These are phyloP conservation scores for Fusarium camptoceras DNA, from an alignment of 2,329 filamentous ascomycete genomes.

Conservation along the genomic window DNA sequence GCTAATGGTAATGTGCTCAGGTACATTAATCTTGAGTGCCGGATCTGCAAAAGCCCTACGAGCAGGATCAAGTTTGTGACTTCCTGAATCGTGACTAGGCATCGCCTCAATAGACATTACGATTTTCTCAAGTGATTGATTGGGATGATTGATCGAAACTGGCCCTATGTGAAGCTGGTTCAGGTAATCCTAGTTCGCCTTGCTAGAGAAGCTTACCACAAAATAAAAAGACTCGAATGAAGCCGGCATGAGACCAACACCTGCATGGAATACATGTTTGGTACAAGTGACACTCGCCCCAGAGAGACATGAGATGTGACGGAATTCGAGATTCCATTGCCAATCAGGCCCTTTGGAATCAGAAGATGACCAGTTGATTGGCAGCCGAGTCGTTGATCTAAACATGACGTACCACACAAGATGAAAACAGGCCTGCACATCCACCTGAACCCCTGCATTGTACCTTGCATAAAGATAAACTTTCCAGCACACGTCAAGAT, in stretches of 20 bases:
- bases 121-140: too few species aligned
- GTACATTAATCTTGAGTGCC: not conserved
- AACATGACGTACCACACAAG: not conserved
- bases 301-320: too few species aligned
- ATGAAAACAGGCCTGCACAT: not conserved
- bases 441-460: not conserved
- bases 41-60: not conserved
- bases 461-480: not conserved
- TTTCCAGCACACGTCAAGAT: accelerated
- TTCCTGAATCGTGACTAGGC: accelerated
- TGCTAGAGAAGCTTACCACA: too few species aligned
- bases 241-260: too few species aligned
- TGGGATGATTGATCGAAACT: too few species aligned
- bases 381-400: not conserved
- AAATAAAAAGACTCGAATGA: too few species aligned
- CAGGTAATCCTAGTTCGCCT: too few species aligned
- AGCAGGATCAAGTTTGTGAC: not conserved
- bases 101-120: too few species aligned
- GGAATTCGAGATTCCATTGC: not conserved
- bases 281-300: too few species aligned
- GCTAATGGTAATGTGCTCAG: not conserved
- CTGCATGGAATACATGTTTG: too few species aligned
- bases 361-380: not conserved
- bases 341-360: accelerated
- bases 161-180: too few species aligned